These are phyloP conservation scores for Globisporangium radiosum DNA, from an alignment of 352 stramenopile genomes.

Conservation along the genomic window DNA sequence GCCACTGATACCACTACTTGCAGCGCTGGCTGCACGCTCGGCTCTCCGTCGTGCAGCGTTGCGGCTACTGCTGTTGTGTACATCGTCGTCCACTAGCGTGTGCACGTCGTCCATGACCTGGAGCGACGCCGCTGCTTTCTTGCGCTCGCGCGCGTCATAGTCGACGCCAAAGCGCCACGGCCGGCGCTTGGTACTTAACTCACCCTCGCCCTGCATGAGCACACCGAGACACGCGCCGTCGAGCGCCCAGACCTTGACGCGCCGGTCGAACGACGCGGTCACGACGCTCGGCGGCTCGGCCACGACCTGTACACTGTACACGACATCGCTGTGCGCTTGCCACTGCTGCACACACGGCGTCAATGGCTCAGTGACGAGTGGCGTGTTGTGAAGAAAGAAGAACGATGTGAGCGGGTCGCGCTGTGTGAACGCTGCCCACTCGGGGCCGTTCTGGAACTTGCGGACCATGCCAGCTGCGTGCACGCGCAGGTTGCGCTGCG, in stretches of 20 bases:
- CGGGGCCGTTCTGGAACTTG: constrained; percentile 54
- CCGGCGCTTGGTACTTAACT: constrained; percentile 20
- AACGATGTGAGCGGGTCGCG: constrained; percentile 51
- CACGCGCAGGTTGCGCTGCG: constrained; percentile 64
- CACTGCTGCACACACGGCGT: constrained; percentile 49
- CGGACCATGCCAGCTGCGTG: constrained; percentile 63
- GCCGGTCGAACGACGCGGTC: constrained; percentile 73
- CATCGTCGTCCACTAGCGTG: constrained; percentile 15
- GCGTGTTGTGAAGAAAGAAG: constrained; percentile 49
- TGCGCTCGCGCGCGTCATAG: constrained; percentile 62
- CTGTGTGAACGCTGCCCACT: constrained; percentile 45
- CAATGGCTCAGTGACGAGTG: constrained; percentile 26
- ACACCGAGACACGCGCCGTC: constrained; percentile 59
- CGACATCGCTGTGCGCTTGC: constrained; percentile 63
- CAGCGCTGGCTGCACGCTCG: constrained; percentile 15
- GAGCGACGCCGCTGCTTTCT: constrained; percentile 50
- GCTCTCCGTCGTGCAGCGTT: constrained; percentile 8
- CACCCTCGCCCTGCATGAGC: constrained; percentile 66
- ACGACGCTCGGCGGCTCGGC: constrained; percentile 59
- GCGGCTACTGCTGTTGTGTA: constrained; percentile 4
- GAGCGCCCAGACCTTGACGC: constrained; percentile 68
- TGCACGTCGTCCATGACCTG: constrained; percentile 59
- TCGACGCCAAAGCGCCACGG: constrained; percentile 71
- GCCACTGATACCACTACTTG: constrained; percentile 6
- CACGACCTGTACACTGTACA: constrained; percentile 76